Base-by-base conservation (phyloP, 2,329 filamentous ascomycete species). In the Verticillium zaregamsianum region DNA sequence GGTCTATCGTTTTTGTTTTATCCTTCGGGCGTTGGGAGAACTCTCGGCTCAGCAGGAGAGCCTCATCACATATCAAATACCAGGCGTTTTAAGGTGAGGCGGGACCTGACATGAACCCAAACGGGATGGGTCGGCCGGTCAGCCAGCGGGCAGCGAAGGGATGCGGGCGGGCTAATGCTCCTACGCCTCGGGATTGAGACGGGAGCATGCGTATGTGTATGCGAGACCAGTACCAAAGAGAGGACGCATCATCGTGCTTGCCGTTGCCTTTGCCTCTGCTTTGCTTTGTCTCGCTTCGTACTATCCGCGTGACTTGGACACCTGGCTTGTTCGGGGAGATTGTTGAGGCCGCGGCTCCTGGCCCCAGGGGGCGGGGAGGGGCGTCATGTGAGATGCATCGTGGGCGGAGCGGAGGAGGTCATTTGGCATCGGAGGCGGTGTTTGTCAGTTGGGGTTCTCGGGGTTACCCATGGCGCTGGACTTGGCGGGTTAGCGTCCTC, bases 381-480 rank as follows among this genome's bases (percentile, higher is more conserved):
- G 39, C 8, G 45, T 49, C 45, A 49, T 77, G 45, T 49, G 45
- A 49, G 45, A n/a, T 49, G 45, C 45, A 23, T 49, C 45, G 45
- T 49, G 45, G 45, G 45, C 45, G 45, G 45, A 49, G 45, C 45
- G 20, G 45, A 49, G 20, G 20, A 49, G 45, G 45, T 49, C 45
- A 49, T 23, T 49, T 49, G 45, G 45, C 45, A 3, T 11, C 45
- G 23, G 45, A 49, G 20, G 17, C 45, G 45, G 20, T 40, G 37
- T 40, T n/a, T 6, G 45, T 28, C 28, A 28, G 28, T 28, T 28
- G 28, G 28, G 28, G 28, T 28, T 28, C 28, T 28, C 5, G 28
- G 28, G 3, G 3, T 28, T 6, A 28, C 33, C 33, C 33, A 35
- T 35, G 33, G 33, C 33, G 33, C 33, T 35, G 33, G 4, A 9